These are phyloP conservation scores for Curvularia sp. DNA, from an alignment of 2,329 filamentous ascomycete species.

Conservation along the genomic window DNA sequence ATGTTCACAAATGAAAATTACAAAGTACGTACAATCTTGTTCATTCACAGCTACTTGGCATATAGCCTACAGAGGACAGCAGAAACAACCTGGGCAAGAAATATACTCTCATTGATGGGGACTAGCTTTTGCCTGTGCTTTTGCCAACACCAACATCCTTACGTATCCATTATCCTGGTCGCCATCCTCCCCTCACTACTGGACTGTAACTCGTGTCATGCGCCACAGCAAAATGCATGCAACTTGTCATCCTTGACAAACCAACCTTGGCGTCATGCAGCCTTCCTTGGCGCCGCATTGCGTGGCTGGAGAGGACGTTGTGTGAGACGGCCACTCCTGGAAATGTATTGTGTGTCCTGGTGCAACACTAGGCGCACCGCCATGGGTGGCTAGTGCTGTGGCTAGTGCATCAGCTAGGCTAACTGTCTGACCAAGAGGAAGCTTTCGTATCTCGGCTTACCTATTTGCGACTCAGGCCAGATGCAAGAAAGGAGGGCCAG, in stretches of 20 bases:
- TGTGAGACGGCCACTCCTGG: slow-evolving; percentile 6
- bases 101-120: neutral
- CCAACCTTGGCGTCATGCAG: slow-evolving; percentile 12
- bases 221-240: slow-evolving; percentile 18
- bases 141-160: slow-evolving; percentile 1
- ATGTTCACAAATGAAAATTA: neutral
- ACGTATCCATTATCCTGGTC: slow-evolving; percentile 6
- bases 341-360: neutral
- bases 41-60: neutral
- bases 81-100: neutral
- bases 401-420: slow-evolving; percentile 9
- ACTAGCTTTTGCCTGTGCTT: neutral
- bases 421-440: neutral
- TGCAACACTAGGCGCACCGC: slow-evolving; percentile 6
- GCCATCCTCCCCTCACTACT: neutral
- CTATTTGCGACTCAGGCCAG: neutral
- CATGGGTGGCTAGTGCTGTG: slow-evolving; percentile 19
- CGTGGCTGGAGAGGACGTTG: neutral
- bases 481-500: neutral
- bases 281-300: neutral
- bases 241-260: neutral
- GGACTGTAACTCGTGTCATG: slow-evolving; percentile 13
- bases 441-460: neutral
- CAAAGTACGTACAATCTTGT: neutral
- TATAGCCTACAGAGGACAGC: neutral